A percentile compares a stretch with the other conserved stretches of the same genome.
Evolutionary conservation across 2,329 filamentous ascomycete species (phyloP).

Genomic region (Trichoderma arundinaceum): DNA sequence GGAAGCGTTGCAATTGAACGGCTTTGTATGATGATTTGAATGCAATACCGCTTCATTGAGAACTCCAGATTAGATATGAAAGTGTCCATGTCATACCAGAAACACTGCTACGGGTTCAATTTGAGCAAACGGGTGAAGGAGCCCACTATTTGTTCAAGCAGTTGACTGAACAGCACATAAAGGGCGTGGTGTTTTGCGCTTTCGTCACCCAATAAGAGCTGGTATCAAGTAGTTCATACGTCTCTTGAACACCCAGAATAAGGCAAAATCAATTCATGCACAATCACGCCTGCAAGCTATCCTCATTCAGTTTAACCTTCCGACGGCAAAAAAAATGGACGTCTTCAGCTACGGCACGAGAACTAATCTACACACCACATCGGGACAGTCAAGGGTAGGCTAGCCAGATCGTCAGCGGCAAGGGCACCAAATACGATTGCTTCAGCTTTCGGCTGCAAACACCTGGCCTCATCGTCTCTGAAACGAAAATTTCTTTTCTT

Average conservation of each 20-base stretch:
- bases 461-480: neutral
- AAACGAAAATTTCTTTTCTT: neutral
- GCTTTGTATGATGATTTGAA: neutral
- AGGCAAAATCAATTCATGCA: neutral
- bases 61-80: neutral
- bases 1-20: neutral
- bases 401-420: neutral
- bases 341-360: neutral
- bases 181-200: neutral
- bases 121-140: neutral
- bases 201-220: neutral
- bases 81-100: neutral
- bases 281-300: neutral
- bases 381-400: conserved; percentile 2
- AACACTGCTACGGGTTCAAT: no score
- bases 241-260: neutral
- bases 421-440: neutral
- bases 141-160: no score
- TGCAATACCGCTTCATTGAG: neutral
- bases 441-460: neutral
- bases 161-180: neutral
- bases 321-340: neutral
- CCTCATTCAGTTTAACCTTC: neutral
- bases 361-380: neutral
- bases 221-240: neutral